Evolutionary conservation across 2,329 filamentous ascomycete species (phyloP).

Genomic region (Penicillium sp.): DNA sequence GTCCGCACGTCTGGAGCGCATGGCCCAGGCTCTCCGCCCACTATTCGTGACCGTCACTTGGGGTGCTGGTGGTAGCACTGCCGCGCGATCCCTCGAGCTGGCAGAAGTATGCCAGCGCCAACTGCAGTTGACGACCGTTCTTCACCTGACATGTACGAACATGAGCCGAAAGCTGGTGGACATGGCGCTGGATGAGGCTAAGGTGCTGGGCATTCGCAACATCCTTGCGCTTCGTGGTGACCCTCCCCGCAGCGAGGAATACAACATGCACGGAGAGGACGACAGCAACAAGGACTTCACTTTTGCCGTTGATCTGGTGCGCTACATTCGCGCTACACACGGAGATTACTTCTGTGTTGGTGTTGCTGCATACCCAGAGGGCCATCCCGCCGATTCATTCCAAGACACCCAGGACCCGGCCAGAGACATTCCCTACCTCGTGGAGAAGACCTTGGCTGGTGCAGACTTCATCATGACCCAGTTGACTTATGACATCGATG

Average conservation of each 20-base stretch:
- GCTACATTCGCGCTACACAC: slow-evolving; percentile 81
- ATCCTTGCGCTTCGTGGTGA: slow-evolving; percentile 91
- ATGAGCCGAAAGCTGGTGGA: slow-evolving; percentile 88
- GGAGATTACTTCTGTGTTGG: slow-evolving; percentile 96
- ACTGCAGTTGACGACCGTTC: slow-evolving; percentile 86
- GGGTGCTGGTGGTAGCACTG: slow-evolving; percentile 93
- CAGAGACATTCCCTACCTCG: slow-evolving; percentile 78
- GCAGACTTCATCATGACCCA: slow-evolving; percentile 99
- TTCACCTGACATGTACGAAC: slow-evolving; percentile 97
- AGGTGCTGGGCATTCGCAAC: slow-evolving; percentile 86
- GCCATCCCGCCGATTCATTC: slow-evolving; percentile 87
- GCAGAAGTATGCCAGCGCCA: slow-evolving; percentile 94
- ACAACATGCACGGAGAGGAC: slow-evolving; percentile 64
- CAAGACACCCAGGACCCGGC: slow-evolving; percentile 70
- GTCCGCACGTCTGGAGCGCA: slow-evolving; percentile 87
- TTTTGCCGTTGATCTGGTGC: slow-evolving; percentile 86
- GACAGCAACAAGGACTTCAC: slow-evolving; percentile 76
- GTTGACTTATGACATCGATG: slow-evolving; percentile 87
- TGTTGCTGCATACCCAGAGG: slow-evolving; percentile 92
- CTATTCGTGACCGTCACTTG: slow-evolving; percentile 97
- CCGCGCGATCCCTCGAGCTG: slow-evolving; percentile 86
- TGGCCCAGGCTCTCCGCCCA: slow-evolving; percentile 86
- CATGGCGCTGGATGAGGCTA: slow-evolving; percentile 85
- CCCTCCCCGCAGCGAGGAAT: slow-evolving; percentile 85
- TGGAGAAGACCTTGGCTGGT: slow-evolving; percentile 87